A percentile compares a stretch with the other conserved stretches of the same genome.
phyloP scores from a whole-genome alignment of 495 filamentous ascomycete species.

The Neurospora sublineolata region DNA sequence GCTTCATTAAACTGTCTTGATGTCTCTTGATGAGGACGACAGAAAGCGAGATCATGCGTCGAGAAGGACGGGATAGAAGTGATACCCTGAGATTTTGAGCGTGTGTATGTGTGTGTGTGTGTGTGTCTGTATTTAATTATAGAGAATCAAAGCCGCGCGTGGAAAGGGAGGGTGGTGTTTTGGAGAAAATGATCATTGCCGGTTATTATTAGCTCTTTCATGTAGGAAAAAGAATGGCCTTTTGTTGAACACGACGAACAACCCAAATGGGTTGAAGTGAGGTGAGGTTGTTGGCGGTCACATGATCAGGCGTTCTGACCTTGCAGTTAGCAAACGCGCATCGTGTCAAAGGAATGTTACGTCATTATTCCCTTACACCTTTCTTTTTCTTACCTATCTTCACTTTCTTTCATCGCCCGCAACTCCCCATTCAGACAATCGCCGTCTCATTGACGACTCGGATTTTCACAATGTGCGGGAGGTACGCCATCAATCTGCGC shows the following conservation, averaged over 20 bases:
- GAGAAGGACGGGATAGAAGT: background rate
- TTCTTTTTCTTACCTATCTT: background rate
- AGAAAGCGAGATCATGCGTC: background rate
- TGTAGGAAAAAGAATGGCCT: background rate
- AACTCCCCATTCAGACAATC: background rate
- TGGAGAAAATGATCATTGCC: background rate
- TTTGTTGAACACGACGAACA: background rate
- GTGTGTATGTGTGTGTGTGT: background rate
- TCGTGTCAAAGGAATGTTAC: background rate
- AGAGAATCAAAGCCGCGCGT: background rate
- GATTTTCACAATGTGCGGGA: conserved; percentile 60
- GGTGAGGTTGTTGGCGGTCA: conserved; percentile 1
- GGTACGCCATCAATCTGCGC: conserved; percentile 68
- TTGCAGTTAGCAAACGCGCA: background rate
- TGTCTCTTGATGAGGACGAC: background rate
- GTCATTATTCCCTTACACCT: background rate
- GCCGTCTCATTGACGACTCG: background rate
- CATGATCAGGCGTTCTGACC: conserved; percentile 13
- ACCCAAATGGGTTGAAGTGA: background rate
- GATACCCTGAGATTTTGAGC: background rate
- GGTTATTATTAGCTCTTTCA: background rate
- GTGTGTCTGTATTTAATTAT: background rate
- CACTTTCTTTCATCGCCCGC: background rate
- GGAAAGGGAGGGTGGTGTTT: background rate
- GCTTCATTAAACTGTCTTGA: background rate